These are phyloP conservation scores for Crithidia mellificae DNA, from an alignment of 208 protist species.

Conservation along the genomic window DNA sequence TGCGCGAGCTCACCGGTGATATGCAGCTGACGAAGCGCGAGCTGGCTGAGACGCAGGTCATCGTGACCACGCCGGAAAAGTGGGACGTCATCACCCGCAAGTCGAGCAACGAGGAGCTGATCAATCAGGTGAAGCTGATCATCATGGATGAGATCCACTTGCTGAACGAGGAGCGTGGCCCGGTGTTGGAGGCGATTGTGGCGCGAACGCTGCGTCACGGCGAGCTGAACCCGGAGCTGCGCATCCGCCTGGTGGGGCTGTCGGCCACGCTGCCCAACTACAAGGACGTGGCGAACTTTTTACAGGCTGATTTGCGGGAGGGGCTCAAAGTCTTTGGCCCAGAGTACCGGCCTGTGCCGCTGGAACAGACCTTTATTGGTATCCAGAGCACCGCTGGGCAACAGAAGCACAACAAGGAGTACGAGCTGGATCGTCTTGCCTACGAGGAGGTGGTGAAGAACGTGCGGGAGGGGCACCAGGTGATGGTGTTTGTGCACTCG, in stretches of 20 bases:
- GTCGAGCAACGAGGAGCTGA: constrained; percentile 94
- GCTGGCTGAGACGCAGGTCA: constrained; percentile 97
- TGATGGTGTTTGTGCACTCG: constrained; percentile 99
- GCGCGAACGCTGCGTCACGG: constrained; percentile 95
- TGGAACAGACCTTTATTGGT: constrained; percentile 96
- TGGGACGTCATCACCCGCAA: constrained; percentile 99
- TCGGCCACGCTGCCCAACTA: constrained; percentile 99
- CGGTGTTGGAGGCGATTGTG: constrained; percentile 98
- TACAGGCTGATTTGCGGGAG: constrained; percentile 91
- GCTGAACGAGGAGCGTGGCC: constrained; percentile 98
- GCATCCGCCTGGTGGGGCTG: constrained; percentile 96
- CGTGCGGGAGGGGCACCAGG: constrained; percentile 94
- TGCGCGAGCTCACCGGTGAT: constrained; percentile 98
- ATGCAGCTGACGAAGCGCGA: constrained; percentile 99
- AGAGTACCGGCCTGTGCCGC: constrained; percentile 97
- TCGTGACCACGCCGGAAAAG: constrained; percentile 99
- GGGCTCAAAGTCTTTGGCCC: constrained; percentile 97
- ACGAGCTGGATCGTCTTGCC: constrained; percentile 65
- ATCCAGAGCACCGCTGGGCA: constrained; percentile 43
- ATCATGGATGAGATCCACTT: constrained; percentile 99
- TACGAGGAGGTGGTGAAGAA: constrained; percentile 83
- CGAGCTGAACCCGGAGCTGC: constrained; percentile 88
- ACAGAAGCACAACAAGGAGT: constrained; percentile 57
- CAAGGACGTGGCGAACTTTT: constrained; percentile 98
- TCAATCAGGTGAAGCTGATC: constrained; percentile 91